phyloP scores from a whole-genome alignment of 331 rosid species.

The Saraca asoca region DNA sequence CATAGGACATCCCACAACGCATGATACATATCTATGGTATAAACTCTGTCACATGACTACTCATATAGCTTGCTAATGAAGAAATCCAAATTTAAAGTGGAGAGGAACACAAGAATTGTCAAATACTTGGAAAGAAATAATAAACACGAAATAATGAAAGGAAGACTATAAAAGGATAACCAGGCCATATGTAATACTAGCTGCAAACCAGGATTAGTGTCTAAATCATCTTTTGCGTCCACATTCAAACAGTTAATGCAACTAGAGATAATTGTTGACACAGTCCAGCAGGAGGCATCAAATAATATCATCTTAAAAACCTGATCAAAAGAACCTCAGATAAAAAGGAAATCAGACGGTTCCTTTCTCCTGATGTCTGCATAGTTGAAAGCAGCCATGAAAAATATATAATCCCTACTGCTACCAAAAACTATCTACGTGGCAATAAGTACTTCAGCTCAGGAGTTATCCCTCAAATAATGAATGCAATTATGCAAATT shows the following conservation, averaged over 20 bases:
- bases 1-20: conserved; percentile 85
- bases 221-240: conserved; percentile 9
- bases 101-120: conserved; percentile 26
- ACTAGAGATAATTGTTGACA: too few species aligned
- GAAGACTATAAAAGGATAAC: conserved; percentile 10
- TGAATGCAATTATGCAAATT: too few species aligned
- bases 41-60: conserved; percentile 10
- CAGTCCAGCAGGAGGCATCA: too few species aligned
- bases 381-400: neutral
- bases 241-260: conserved; percentile 16
- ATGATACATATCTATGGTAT: conserved; percentile 74
- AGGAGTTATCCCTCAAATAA: too few species aligned
- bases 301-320: conserved; percentile 7
- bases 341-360: conserved; percentile 9
- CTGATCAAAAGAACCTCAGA: conserved; percentile 7
- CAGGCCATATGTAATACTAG: conserved; percentile 5
- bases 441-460: too few species aligned
- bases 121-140: conserved; percentile 27
- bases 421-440: conserved; percentile 23
- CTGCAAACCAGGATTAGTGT: conserved; percentile 10
- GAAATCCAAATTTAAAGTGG: conserved; percentile 28
- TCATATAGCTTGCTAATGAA: conserved; percentile 13
- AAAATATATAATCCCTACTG: conserved; percentile 6
- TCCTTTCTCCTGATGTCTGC: neutral
- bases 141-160: neutral